Conservation (phyloP, 2,329 filamentous ascomycete species). For the Davidsoniella virescens region DNA sequence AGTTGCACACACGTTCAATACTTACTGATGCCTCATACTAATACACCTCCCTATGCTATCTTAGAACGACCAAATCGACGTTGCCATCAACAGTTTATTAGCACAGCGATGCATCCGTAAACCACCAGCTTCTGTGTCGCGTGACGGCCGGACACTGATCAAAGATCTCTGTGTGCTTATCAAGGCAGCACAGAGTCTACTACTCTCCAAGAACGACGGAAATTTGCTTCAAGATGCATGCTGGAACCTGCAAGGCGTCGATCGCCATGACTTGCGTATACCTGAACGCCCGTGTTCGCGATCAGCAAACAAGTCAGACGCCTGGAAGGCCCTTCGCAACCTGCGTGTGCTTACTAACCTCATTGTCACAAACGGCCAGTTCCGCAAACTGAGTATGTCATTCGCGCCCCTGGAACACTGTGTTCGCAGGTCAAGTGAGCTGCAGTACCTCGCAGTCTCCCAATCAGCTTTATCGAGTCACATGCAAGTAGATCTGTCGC, state of each 20-base stretch:
- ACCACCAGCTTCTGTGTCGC: constrained; percentile 62
- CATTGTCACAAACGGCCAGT: constrained; percentile 89
- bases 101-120: constrained; percentile 50
- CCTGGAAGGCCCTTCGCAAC: constrained; percentile 67
- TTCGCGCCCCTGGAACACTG: background rate
- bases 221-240: constrained; percentile 93
- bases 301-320: constrained; percentile 65
- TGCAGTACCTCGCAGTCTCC: too few relatives aligned
- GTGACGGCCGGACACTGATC: constrained; percentile 67
- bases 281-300: constrained; percentile 58
- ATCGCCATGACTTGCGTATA: constrained; percentile 40
- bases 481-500: constrained; percentile 1
- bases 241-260: constrained; percentile 73
- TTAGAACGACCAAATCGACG: constrained; percentile 87
- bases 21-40: background rate
- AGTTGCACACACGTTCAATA: too few relatives aligned
- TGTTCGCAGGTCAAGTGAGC: background rate
- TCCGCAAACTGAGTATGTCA: constrained; percentile 67
- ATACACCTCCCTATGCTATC: constrained; percentile 10
- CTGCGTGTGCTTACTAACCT: constrained; percentile 76
- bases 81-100: constrained; percentile 80
- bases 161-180: constrained; percentile 65
- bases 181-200: constrained; percentile 64
- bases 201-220: constrained; percentile 88
- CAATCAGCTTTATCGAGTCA: background rate